A percentile compares a stretch with the other conserved stretches of the same genome.
Conservation (phyloP, 1,284 basidiomycete genomes). For the Rhodofomes roseus region DNA sequence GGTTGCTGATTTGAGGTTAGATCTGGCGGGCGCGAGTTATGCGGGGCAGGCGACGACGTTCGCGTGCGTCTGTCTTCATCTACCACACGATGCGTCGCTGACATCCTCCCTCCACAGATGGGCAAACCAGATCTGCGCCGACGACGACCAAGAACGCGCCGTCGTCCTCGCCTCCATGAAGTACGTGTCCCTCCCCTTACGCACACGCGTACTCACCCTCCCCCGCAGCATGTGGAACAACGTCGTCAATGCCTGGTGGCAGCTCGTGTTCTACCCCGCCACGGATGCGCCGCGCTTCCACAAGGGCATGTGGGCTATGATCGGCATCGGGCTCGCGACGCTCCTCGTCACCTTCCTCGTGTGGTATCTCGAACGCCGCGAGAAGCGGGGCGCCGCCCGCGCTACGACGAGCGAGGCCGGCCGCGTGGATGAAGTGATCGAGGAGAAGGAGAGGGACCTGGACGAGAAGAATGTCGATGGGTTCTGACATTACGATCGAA, state of each 20-base stretch:
- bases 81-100: background rate
- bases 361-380: slow-evolving; percentile 52
- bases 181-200: slow-evolving; percentile 28
- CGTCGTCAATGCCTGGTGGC: slow-evolving; percentile 68
- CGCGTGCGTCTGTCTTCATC: slow-evolving; percentile 39
- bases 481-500: background rate
- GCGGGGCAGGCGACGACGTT: slow-evolving; percentile 69
- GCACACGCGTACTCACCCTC: slow-evolving; percentile 1
- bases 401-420: no score
- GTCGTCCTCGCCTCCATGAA: slow-evolving; percentile 72
- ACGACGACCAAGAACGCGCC: slow-evolving; percentile 62
- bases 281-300: slow-evolving; percentile 62
- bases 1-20: slow-evolving; percentile 25
- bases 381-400: slow-evolving; percentile 16
- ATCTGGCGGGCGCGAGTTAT: slow-evolving; percentile 60
- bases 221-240: slow-evolving; percentile 65
- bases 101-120: slow-evolving; percentile 33
- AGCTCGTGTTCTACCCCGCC: slow-evolving; percentile 62
- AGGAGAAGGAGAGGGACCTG: slow-evolving; percentile 1
- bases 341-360: slow-evolving; percentile 52
- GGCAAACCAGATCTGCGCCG: slow-evolving; percentile 69
- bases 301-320: slow-evolving; percentile 67
- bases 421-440: background rate
- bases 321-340: slow-evolving; percentile 54
- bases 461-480: slow-evolving; percentile 11